phyloP scores from a whole-genome alignment of 306 rosid species.

The Quercus berberidifolia region DNA sequence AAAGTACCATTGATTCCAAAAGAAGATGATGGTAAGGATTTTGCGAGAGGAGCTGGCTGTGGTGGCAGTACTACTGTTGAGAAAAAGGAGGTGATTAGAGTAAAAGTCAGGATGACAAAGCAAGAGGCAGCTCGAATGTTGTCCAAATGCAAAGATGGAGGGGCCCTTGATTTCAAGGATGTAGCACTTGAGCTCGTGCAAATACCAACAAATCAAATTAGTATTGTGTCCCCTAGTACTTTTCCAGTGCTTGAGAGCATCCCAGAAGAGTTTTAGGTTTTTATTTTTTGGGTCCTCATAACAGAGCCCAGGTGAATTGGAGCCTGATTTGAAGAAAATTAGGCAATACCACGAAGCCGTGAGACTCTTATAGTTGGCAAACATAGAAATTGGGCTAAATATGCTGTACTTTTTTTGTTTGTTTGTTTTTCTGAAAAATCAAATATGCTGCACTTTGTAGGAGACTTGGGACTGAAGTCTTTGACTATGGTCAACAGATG shows the following conservation, averaged over 20 bases:
- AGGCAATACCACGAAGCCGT: too few relatives aligned
- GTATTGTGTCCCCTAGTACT: constrained; percentile 6
- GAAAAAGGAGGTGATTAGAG: constrained; percentile 30
- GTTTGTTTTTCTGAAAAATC: too few relatives aligned
- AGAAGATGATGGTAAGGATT: constrained; percentile 15
- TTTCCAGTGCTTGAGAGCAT: constrained; percentile 10
- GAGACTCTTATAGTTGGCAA: too few relatives aligned
- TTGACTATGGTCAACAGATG: too few relatives aligned
- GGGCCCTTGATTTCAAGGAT: constrained; percentile 46
- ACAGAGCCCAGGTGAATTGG: too few relatives aligned
- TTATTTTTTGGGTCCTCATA: too few relatives aligned
- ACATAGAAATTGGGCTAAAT: too few relatives aligned
- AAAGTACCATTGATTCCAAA: constrained; percentile 37
- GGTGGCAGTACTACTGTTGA: not conserved
- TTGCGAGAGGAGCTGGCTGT: not conserved
- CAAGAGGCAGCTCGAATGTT: constrained; percentile 51
- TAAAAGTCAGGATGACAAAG: constrained; percentile 66
- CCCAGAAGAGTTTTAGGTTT: constrained; percentile 15
- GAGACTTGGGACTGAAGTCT: too few relatives aligned
- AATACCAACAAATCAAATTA: constrained; percentile 31
- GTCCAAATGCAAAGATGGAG: constrained; percentile 57
- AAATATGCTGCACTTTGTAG: too few relatives aligned
- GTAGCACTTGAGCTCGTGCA: constrained; percentile 30
- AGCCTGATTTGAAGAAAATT: too few relatives aligned
- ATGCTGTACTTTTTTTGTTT: too few relatives aligned